Percentiles rank a stretch among this genome's conserved stretches.
These are phyloP conservation scores for Syncephalastrum monosporum DNA, from an alignment of 371 early-diverging fungal species.

Conservation along the genomic window DNA sequence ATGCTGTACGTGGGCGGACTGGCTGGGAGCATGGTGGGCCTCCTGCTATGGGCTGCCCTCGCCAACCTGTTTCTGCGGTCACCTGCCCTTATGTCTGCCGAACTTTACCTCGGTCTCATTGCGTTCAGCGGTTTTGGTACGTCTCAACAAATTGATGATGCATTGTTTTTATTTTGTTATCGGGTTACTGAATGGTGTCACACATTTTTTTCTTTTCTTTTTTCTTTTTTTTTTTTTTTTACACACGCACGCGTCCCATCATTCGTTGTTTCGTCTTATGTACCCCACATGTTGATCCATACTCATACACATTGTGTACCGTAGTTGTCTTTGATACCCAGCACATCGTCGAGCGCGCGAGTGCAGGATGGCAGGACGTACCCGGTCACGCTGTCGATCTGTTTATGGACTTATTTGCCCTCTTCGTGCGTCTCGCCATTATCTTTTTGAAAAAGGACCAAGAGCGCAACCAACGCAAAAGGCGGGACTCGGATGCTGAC, in stretches of 20 bases:
- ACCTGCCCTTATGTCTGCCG: slow-evolving; percentile 35
- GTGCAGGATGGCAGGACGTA: slow-evolving; percentile 45
- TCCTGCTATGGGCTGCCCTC: slow-evolving; percentile 41
- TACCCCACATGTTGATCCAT: background rate
- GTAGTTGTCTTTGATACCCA: slow-evolving; percentile 64
- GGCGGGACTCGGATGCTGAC: background rate
- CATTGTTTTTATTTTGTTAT: too few relatives aligned
- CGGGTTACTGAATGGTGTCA: background rate
- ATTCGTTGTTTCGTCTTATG: too few relatives aligned
- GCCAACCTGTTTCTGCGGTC: slow-evolving; percentile 52
- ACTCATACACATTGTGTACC: background rate
- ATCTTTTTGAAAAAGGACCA: slow-evolving; percentile 44
- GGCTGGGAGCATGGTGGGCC: slow-evolving; percentile 34
- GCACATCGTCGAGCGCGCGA: slow-evolving; percentile 55
- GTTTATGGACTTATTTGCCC: slow-evolving; percentile 53
- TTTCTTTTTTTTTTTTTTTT: slow-evolving; percentile 6
- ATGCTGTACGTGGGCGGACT: slow-evolving; percentile 49
- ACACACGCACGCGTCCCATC: too few relatives aligned
- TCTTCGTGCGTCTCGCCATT: slow-evolving; percentile 51
- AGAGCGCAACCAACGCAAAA: slow-evolving; percentile 15
- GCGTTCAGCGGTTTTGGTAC: slow-evolving; percentile 52
- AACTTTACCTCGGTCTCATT: slow-evolving; percentile 55
- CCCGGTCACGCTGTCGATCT: slow-evolving; percentile 51
- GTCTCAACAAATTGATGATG: too few relatives aligned
- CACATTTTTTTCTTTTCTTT: background rate